Evolutionary conservation across 1,284 basidiomycete genomes (phyloP).

Genomic region (Sporisorium sorghi): DNA sequence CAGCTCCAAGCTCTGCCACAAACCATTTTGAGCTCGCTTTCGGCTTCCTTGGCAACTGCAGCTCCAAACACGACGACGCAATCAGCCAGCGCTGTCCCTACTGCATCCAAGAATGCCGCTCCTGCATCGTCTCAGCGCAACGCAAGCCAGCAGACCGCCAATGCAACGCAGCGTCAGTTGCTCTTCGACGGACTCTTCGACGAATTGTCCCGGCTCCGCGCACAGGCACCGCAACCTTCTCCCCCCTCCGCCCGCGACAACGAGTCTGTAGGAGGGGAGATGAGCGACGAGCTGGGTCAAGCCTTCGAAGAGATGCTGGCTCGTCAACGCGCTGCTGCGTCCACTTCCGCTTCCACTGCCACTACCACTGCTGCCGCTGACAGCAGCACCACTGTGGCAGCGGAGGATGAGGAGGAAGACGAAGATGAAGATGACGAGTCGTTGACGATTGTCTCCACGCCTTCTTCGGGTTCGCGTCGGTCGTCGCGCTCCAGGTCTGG

Average conservation of each 20-base stretch:
- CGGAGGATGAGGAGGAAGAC: constrained; percentile 10
- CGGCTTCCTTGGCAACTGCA: constrained; percentile 1
- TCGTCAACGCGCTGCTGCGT: constrained; percentile 9
- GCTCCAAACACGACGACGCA: neutral
- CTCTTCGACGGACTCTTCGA: constrained; percentile 31
- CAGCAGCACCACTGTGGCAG: neutral
- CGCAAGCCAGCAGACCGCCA: neutral
- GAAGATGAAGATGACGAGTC: constrained; percentile 16
- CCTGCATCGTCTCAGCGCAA: neutral
- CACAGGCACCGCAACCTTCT: constrained; percentile 5
- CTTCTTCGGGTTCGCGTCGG: constrained; percentile 10
- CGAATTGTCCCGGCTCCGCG: constrained; percentile 27
- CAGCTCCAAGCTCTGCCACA: constrained; percentile 9
- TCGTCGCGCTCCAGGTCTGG: constrained; percentile 19
- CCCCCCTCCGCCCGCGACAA: neutral
- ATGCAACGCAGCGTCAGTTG: constrained; percentile 18
- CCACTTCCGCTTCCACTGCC: neutral
- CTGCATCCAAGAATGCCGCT: neutral
- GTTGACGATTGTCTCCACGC: constrained; percentile 22
- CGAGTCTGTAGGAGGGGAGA: neutral
- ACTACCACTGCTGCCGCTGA: neutral
- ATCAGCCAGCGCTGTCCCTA: neutral
- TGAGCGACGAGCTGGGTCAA: constrained; percentile 14
- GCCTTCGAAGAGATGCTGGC: constrained; percentile 37
- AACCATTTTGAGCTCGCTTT: constrained; percentile 7